Evolutionary conservation across 2,329 filamentous ascomycete species (phyloP).

Genomic region (Talaromyces sp.): DNA sequence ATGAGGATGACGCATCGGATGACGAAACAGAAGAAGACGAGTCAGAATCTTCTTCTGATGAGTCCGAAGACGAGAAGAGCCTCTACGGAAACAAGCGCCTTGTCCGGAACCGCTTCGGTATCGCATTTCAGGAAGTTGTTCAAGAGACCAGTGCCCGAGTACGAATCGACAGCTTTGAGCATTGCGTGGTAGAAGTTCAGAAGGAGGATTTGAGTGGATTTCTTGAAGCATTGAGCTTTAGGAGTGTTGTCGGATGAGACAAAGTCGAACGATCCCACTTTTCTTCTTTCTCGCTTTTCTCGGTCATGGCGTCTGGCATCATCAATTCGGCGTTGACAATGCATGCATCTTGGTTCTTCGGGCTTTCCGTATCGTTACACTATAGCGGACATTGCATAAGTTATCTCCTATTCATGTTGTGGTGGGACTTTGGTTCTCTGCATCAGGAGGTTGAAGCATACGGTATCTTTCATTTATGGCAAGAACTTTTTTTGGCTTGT

Average conservation of each 20-base stretch:
- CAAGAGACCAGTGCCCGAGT: constrained; percentile 85
- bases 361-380: not conserved
- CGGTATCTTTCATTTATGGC: not conserved
- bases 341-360: constrained; percentile 2
- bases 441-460: not conserved
- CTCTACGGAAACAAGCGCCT: constrained; percentile 57
- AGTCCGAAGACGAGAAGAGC: constrained; percentile 53
- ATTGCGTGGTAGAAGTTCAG: constrained; percentile 94
- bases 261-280: not conserved
- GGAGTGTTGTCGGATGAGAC: constrained; percentile 64
- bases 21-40: constrained; percentile 59
- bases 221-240: constrained; percentile 85
- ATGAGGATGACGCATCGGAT: constrained; percentile 55
- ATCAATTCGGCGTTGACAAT: constrained; percentile 6
- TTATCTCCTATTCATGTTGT: not conserved
- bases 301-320: constrained; percentile 1
- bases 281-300: not conserved
- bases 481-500: not conserved
- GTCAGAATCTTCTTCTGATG: constrained; percentile 38
- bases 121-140: constrained; percentile 92
- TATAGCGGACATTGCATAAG: not conserved
- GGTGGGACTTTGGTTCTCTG: not conserved
- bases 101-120: constrained; percentile 84
- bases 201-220: constrained; percentile 92
- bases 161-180: constrained; percentile 92